A percentile compares a stretch with the other conserved stretches of the same genome.
phyloP scores from a whole-genome alignment of 2,329 filamentous ascomycete genomes.

The Sporothrix pseudoabietina region DNA sequence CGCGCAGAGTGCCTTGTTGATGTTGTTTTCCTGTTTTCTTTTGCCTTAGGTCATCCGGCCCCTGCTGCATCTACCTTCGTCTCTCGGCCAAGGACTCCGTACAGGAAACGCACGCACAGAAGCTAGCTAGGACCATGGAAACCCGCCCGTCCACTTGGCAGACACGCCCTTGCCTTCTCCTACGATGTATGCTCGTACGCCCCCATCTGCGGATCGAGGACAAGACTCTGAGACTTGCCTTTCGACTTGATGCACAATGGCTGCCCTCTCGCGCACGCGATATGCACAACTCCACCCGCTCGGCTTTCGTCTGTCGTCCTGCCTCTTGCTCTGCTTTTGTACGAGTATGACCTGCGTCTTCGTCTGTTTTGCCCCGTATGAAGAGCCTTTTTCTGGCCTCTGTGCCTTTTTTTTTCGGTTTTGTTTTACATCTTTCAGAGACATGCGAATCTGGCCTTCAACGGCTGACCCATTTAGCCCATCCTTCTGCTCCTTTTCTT shows the following conservation, averaged over 20 bases:
- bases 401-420: not conserved
- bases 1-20: not conserved
- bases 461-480: slow-evolving; percentile 24
- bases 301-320: slow-evolving; percentile 20
- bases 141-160: not conserved
- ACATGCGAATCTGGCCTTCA: slow-evolving; percentile 24
- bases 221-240: slow-evolving; percentile 17
- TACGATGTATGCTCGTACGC: not conserved
- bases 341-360: slow-evolving; percentile 3
- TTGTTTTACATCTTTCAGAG: not conserved
- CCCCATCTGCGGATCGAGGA: not conserved
- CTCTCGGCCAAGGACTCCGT: not conserved
- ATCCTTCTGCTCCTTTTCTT: not conserved
- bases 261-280: slow-evolving; percentile 10
- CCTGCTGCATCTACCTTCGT: not conserved
- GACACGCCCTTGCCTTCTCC: not conserved
- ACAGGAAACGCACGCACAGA: slow-evolving; percentile 14
- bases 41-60: not conserved
- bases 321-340: not conserved
- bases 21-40: not conserved
- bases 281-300: slow-evolving; percentile 15
- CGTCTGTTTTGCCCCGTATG: not conserved
- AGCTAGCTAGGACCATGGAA: slow-evolving; percentile 6
- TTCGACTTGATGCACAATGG: slow-evolving; percentile 8
- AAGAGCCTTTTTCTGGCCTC: not conserved